Evolutionary conservation across 2,329 filamentous ascomycete species (phyloP).

Genomic region (Teratosphaeria viscida): DNA sequence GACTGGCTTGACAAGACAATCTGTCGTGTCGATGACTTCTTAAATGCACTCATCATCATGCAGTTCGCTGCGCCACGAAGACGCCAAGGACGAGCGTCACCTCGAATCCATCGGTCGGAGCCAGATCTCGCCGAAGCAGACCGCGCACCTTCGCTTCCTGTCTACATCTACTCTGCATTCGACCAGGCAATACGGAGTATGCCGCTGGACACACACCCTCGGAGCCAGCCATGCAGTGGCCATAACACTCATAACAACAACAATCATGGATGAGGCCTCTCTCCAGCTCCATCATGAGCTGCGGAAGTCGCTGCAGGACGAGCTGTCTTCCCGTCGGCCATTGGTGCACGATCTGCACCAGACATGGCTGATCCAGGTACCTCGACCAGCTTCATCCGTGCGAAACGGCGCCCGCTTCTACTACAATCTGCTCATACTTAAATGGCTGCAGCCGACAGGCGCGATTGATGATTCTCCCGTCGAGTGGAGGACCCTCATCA

Average conservation of each 20-base stretch:
- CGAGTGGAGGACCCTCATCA: conserved; percentile 31
- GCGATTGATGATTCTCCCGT: neutral
- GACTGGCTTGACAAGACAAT: too few relatives aligned
- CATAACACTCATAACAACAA: neutral
- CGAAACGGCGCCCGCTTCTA: conserved; percentile 39
- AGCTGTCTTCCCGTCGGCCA: conserved; percentile 36
- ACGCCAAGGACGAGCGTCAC: too few relatives aligned
- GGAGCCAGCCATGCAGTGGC: conserved; percentile 6
- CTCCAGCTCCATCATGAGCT: conserved; percentile 35
- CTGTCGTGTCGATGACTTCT: too few relatives aligned
- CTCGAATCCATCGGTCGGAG: too few relatives aligned
- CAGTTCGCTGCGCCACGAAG: too few relatives aligned
- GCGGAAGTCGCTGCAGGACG: conserved; percentile 28
- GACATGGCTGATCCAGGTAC: conserved; percentile 56
- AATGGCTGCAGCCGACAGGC: conserved; percentile 38
- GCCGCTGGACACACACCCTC: neutral
- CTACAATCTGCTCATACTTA: conserved; percentile 56
- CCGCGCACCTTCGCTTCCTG: neutral
- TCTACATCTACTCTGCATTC: neutral
- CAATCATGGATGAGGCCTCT: conserved; percentile 20
- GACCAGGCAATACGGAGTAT: neutral
- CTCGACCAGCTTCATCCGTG: conserved; percentile 38
- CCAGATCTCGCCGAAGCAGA: neutral
- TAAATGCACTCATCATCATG: too few relatives aligned
- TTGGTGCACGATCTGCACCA: conserved; percentile 56